Base-by-base conservation (phyloP, 2,329 filamentous ascomycete species). In the Xylaria sp. region DNA sequence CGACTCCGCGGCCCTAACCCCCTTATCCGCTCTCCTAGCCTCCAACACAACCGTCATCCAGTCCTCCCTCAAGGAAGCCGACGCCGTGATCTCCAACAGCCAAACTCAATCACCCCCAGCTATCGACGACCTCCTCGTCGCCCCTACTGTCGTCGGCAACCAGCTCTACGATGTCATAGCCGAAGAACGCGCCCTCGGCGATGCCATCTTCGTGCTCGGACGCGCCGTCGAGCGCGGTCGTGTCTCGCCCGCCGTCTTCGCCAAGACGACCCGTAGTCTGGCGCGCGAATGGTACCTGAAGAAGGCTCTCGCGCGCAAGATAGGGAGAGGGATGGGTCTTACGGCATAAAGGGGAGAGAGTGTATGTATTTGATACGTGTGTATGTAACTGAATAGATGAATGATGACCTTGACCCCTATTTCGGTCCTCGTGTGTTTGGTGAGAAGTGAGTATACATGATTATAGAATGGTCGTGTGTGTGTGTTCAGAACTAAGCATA, bases 61-160 rank as follows among this genome's bases (percentile, higher is more conserved):
- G 64, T 86, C 88, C 47, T 87, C 89, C 2, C 84, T 97, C 55
- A 81, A 83, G 35, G 87, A 89, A 62, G 93, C 93, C 2, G 92
- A 97, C 71, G 78, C 77, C 4, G 86, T 92, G 9, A 90, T 97
- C 64, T 82, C 85, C 48, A 83, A 85, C 55, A 90, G 90, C n/a
- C 82, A 85, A 59, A 79, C 79, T 13, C 85, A 90, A 53, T 81
- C 82, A 47, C 82, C 87, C 1, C 92, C 92, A 0, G 84, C 87
- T 52, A 88, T 97, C 53, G 94, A 99, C 72, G 92, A 96, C 61
- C 82, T 97, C 39, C 80, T 99, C 2, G 91, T 97, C n/a, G 91
- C 92, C 2, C 92, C 93, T 0, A 97, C 91, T 0, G 88, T 97
- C 1, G 94, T 97, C 3, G 91, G 90, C 0, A 92, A 93, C 65